Base-by-base conservation (phyloP, 352 stramenopile species). In the Globisporangium perplexum region DNA sequence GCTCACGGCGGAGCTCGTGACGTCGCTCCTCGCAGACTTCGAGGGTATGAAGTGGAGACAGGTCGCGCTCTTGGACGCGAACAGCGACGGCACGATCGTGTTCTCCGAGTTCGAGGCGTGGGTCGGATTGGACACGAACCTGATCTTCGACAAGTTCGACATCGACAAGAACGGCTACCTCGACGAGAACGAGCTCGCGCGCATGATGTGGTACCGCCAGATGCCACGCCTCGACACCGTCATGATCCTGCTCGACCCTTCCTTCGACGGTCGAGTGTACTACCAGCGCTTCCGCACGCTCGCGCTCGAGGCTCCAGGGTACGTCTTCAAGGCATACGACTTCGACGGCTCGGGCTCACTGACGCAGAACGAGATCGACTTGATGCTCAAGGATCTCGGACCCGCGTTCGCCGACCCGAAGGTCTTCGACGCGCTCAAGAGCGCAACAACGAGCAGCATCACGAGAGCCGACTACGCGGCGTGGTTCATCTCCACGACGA, bases 71-170 rank as follows among this genome's bases (percentile, higher is more conserved):
- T 42, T 94, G 41, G 81, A 94, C 41, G 61, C 67, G 0, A 53
- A 94, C 47, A 52, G 43, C 11, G 64, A 90, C 49, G 72, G 67
- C 4, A 31, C 66, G 30, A 89, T 94, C 58, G 89, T 69, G 0
- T 92, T 77, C 48, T 20, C 30, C 0, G 83, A 94, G 54, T 94
- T 94, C 49, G 66, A 78, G 20, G 45, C 30, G 7, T 94, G 83
- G 83, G 36, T 94, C 33, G 80, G 80, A 1, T 22, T 80, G 12
- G 83, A 94, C 53, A 71, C 81, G 7, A 83, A 83, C 42, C 49
- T 94, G n/a, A 52, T 92, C 49, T 94, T 94, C 52, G 83, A 92
- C 43, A 69, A 68, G 35, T 94, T 89, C 50, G 83, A 94, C 42
- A 39, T 91, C 33, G 83, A 94, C 71, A 94, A 94, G 57, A 90